A percentile compares a stretch with the other conserved stretches of the same genome.
Evolutionary conservation across 75 land plant genomes (phyloP).

Genomic region (Pseudotsuga menziesii): DNA sequence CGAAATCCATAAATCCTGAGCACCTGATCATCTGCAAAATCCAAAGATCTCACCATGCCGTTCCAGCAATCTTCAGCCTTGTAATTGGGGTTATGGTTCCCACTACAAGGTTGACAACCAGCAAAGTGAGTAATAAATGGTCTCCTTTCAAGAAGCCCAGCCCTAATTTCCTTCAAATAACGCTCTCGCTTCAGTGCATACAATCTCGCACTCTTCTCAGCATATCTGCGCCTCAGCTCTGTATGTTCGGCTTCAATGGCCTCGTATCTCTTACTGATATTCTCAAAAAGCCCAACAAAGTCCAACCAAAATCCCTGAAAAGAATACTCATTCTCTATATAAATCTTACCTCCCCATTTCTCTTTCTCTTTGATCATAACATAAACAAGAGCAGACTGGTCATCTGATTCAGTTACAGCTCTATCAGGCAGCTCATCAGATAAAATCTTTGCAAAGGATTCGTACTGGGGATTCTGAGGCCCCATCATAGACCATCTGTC

Average conservation of each 20-base stretch:
- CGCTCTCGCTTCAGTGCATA: conserved; percentile 6
- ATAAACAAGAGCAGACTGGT: conserved; percentile 76
- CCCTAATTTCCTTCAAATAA: conserved; percentile 18
- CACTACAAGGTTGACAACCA: conserved; percentile 92
- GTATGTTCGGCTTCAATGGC: conserved; percentile 26
- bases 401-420: conserved; percentile 63
- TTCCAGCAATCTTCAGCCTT: background rate
- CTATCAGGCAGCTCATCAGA: conserved; percentile 49
- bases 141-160: conserved; percentile 18
- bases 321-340: conserved; percentile 51
- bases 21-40: background rate
- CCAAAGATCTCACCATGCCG: background rate
- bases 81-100: conserved; percentile 36
- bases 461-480: conserved; percentile 44
- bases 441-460: conserved; percentile 43
- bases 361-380: conserved; percentile 41
- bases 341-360: conserved; percentile 46
- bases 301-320: conserved; percentile 75
- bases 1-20: background rate
- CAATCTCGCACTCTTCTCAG: conserved; percentile 12
- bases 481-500: conserved; percentile 82
- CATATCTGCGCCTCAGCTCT: conserved; percentile 22
- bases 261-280: conserved; percentile 23
- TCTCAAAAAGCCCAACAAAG: conserved; percentile 41
- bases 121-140: conserved; percentile 93